Base-by-base conservation (phyloP, 2,329 filamentous ascomycete species). In the Pseudocercospora fuligena region DNA sequence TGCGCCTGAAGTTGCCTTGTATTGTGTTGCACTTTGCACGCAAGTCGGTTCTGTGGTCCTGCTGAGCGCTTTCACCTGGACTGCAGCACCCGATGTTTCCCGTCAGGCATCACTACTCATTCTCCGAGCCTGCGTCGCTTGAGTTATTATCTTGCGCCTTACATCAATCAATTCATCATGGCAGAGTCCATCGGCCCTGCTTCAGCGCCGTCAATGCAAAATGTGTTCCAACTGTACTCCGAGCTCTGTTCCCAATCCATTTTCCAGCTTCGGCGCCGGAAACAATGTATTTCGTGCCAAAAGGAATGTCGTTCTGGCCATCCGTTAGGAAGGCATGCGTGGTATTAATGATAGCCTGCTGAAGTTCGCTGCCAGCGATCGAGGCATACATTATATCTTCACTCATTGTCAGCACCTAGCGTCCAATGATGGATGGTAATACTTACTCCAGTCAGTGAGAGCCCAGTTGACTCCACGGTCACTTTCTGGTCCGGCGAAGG, bases 231-330 rank as follows among this genome's bases (percentile, higher is more conserved):
- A 73, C 73, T 9, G 71, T 73, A 56, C 70, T 70, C 23, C 73
- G 62, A 7, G 70, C 72, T 54, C 68, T 71, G 51, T 74, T 73
- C 3, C 57, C 69, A 12, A 73, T 65, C 73, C 73, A 74, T 36
- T 57, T 53, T 11, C 73, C 73, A 1, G 66, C 67, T 23, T 69
- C 59, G 5, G 60, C 53, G 1, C 70, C 69, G 23, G 66, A 62
- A 9, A 73, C 71, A 21, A 69, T 60, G 25, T 74, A 75, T 46
- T 74, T 75, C 23, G 73, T 74, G 12, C 73, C 73, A 23, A 75
- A 75, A 4, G 73, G 73, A n/a, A 74, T 71, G 9, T 33, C 56
- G 57, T 74, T 73, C 16, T 63, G 49, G 3, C 70, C 70, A 47
- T 74, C 72, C 3, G 70, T 71, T 53, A 74, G 25, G 68, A 71